Conservation (phyloP, 768 basidiomycete species). For the Multifurca ochricompacta region DNA sequence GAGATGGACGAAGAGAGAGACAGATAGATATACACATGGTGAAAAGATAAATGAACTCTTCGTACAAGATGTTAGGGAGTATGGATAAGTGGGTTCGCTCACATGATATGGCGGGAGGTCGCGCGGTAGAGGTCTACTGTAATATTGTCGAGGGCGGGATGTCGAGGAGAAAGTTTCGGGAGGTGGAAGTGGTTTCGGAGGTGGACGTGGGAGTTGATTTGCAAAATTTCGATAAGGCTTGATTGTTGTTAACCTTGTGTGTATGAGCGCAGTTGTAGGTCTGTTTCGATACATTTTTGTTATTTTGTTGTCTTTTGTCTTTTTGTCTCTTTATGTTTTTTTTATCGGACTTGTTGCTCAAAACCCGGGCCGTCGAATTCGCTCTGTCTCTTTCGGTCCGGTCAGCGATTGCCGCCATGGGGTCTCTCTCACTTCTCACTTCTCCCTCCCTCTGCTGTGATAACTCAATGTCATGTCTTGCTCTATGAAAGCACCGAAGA, state of each 20-base stretch:
- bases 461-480: too few species aligned
- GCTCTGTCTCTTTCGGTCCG: too few species aligned
- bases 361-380: too few species aligned
- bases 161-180: constrained; percentile 37
- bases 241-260: too few species aligned
- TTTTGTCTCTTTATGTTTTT: too few species aligned
- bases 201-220: constrained; percentile 16
- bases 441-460: too few species aligned
- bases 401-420: too few species aligned
- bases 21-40: not conserved
- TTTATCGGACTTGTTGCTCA: too few species aligned
- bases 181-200: constrained; percentile 11
- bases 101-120: constrained; percentile 41
- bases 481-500: too few species aligned
- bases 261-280: not conserved
- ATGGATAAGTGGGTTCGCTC: not conserved
- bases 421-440: too few species aligned
- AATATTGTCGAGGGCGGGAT: constrained; percentile 39
- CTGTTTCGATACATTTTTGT: not conserved
- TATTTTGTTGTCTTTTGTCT: too few species aligned
- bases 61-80: not conserved
- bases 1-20: not conserved
- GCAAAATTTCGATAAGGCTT: not conserved
- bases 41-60: not conserved
- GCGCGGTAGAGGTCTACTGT: constrained; percentile 33